Evolutionary conservation across 2,329 filamentous ascomycete species (phyloP), one percentile per base, ranked within the genome.

Genomic region (Escovopsis weberi): DNA sequence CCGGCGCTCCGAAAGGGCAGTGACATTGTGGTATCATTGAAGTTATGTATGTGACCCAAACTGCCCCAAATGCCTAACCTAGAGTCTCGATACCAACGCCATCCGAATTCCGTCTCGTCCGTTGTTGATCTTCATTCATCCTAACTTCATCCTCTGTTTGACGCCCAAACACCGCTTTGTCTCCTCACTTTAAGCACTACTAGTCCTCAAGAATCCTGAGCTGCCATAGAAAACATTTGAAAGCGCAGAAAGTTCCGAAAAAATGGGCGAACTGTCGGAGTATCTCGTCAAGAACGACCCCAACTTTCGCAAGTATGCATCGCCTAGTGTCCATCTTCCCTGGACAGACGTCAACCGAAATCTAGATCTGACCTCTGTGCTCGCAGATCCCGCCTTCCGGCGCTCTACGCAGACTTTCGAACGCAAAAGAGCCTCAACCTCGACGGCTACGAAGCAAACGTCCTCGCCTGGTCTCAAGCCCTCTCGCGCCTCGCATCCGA

Each of bases 381-480:
- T 33, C 7, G 11, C 50, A 86, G 81, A 64, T 74, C 80, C 48
- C 83, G 87, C 40, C 71, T 94, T 11, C 80, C 85, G 11, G 88
- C 86, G 5, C 77, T 94, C 38, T 94, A 93, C 64, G 88, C 86
- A 39, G 87, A 94, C 59, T 94, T 94, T 56, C 70, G 77, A 33
- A 63, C 75, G 5, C 85, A 89, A 51, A 73, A 73, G 53, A 75
- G 73, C 34, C 75, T 83, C 19, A 94, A 94, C 56, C 85, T 86
- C 1, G 85, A 93, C 59, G 86, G 85, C 53, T 94, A 86, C 65
- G 65, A 70, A 18, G 85, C 86, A 37, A 94, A 94, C 58, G 68
- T 85, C 36, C 65, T 72, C 6, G 84, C 85, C 41, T 94, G 87
- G 87, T 77, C 80, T 45, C 73, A 74, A 34, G 86, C 79, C 2